A percentile compares a stretch with the other conserved stretches of the same genome.
These are phyloP conservation scores for Adansonia gregorii DNA, from an alignment of 441 rosid genomes.

Conservation along the genomic window DNA sequence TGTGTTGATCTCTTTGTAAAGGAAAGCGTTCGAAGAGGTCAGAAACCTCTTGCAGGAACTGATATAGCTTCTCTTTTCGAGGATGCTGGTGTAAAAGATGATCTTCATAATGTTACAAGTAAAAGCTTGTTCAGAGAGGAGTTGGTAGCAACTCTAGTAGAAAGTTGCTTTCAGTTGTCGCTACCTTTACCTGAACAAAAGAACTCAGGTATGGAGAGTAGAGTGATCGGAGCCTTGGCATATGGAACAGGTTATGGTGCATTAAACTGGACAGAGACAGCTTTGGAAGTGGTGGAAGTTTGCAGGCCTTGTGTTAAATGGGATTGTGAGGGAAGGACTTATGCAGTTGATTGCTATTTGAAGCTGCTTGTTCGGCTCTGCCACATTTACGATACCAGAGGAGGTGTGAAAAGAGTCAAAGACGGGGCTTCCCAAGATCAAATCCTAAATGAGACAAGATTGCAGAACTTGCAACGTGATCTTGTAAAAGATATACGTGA, in stretches of 20 bases:
- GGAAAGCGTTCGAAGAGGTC: constrained; percentile 97
- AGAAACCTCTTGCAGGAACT: constrained; percentile 97
- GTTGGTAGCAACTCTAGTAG: constrained; percentile 94
- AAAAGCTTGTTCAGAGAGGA: constrained; percentile 95
- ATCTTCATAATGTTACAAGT: constrained; percentile 77
- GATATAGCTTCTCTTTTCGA: constrained; percentile 96
- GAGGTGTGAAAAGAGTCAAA: constrained; percentile 96
- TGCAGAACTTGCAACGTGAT: constrained; percentile 88
- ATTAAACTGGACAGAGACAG: constrained; percentile 97
- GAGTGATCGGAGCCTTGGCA: constrained; percentile 98
- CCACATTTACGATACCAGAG: constrained; percentile 94
- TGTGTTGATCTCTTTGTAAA: constrained; percentile 98
- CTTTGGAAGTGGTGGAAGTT: constrained; percentile 98
- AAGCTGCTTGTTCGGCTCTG: constrained; percentile 96
- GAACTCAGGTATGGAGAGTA: constrained; percentile 93
- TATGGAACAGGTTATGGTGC: constrained; percentile 99
- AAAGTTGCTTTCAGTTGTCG: constrained; percentile 98
- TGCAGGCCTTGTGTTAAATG: constrained; percentile 97
- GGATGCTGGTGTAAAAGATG: constrained; percentile 88
- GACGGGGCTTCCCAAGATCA: constrained; percentile 99
- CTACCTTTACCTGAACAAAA: constrained; percentile 95
- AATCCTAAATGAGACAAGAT: constrained; percentile 94
- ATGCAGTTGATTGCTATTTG: constrained; percentile 95
- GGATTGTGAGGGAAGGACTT: constrained; percentile 98
- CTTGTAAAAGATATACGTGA: constrained; percentile 91